These are phyloP conservation scores for Boeremia exigua DNA, from an alignment of 2,329 filamentous ascomycete genomes.

Conservation along the genomic window DNA sequence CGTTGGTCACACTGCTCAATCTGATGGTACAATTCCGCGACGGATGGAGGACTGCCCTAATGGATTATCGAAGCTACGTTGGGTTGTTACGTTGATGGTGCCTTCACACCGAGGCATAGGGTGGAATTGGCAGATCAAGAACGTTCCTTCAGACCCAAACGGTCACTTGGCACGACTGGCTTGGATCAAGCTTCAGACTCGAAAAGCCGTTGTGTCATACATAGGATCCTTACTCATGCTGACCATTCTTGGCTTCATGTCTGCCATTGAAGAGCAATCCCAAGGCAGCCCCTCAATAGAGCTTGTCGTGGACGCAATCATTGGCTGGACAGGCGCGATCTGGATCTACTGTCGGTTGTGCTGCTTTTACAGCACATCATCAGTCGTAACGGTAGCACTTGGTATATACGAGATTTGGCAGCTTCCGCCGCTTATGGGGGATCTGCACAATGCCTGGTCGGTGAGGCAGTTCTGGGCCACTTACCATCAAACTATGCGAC, in stretches of 20 bases:
- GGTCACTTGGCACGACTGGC: background rate
- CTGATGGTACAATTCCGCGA: background rate
- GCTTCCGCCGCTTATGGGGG: background rate
- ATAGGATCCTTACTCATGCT: background rate
- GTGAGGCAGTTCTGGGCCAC: slow-evolving; percentile 1
- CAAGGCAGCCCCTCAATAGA: background rate
- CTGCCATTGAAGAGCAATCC: background rate
- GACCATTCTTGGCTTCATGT: background rate
- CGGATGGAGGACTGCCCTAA: background rate
- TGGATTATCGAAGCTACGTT: background rate
- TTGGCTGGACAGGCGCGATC: background rate
- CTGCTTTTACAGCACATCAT: background rate
- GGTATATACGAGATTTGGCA: background rate
- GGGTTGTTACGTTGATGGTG: background rate
- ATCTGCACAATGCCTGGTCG: background rate
- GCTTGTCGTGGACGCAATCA: background rate
- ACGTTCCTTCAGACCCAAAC: background rate
- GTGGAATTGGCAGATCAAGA: slow-evolving; percentile 3
- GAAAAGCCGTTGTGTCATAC: background rate
- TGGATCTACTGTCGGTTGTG: background rate
- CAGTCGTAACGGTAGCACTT: background rate
- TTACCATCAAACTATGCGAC: slow-evolving; percentile 2
- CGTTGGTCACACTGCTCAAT: background rate
- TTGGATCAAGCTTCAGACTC: background rate
- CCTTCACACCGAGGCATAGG: background rate